phyloP scores from a whole-genome alignment of 192 early-diverging fungal genomes.

The Rhizoclosmatium globosum region DNA sequence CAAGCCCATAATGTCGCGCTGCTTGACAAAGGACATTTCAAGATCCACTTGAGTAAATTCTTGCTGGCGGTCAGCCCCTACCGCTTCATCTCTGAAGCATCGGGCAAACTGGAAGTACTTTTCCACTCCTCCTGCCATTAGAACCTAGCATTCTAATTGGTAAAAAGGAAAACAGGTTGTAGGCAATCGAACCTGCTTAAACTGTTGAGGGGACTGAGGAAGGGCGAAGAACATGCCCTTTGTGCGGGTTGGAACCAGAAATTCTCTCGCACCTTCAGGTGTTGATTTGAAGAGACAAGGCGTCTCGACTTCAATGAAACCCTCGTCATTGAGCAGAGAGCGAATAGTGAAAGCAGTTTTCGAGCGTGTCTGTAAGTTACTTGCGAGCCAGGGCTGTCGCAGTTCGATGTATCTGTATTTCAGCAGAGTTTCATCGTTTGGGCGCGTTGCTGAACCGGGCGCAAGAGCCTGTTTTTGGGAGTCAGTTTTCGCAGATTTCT shows the following conservation, averaged over 20 bases:
- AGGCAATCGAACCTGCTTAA: no score
- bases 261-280: slow-evolving; percentile 93
- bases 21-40: slow-evolving; percentile 85
- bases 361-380: slow-evolving; percentile 77
- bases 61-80: slow-evolving; percentile 88
- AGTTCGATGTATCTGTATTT: slow-evolving; percentile 84
- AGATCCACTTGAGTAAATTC: slow-evolving; percentile 96
- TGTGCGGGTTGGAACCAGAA: slow-evolving; percentile 87
- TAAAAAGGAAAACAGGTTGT: no score
- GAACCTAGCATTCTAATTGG: no score
- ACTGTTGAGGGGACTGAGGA: slow-evolving; percentile 92
- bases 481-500: no score
- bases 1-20: slow-evolving; percentile 73
- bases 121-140: slow-evolving; percentile 91
- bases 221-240: slow-evolving; percentile 83
- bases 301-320: slow-evolving; percentile 92
- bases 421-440: slow-evolving; percentile 78
- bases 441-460: slow-evolving; percentile 44
- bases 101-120: slow-evolving; percentile 92
- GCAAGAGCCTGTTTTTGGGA: no score
- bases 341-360: slow-evolving; percentile 71
- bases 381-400: slow-evolving; percentile 77
- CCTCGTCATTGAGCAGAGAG: slow-evolving; percentile 63
- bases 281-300: slow-evolving; percentile 91
- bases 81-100: slow-evolving; percentile 91